Conservation (phyloP, 2,329 filamentous ascomycete genomes). For the Fusarium proliferatum region DNA sequence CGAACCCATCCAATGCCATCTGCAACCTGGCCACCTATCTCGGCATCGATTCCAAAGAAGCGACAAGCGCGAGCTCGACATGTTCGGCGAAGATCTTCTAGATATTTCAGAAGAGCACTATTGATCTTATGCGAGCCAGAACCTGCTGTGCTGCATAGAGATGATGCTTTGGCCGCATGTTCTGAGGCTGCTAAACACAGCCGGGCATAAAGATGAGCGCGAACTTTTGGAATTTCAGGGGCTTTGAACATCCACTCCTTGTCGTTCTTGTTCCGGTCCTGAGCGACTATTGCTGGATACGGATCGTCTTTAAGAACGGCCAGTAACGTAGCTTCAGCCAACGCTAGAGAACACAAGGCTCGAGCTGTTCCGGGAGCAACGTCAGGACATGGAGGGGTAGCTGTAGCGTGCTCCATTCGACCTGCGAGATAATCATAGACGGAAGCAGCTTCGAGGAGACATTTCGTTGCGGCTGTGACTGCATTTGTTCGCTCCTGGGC, state of each 20-base stretch:
- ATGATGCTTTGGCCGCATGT: constrained; percentile 79
- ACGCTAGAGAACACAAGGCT: constrained; percentile 72
- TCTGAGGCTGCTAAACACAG: constrained; percentile 89
- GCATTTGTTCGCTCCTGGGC: constrained; percentile 75
- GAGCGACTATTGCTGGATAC: constrained; percentile 84
- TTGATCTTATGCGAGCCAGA: constrained; percentile 65
- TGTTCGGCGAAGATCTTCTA: constrained; percentile 78
- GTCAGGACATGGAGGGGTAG: constrained; percentile 61
- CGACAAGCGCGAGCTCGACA: constrained; percentile 87
- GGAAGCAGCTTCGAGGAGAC: constrained; percentile 81
- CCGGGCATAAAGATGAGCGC: constrained; percentile 87
- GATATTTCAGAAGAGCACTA: constrained; percentile 75
- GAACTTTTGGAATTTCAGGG: constrained; percentile 87
- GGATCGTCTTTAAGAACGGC: constrained; percentile 95
- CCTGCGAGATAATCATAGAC: constrained; percentile 78
- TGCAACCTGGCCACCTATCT: constrained; percentile 82
- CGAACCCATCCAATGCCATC: constrained; percentile 88
- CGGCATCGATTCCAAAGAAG: constrained; percentile 91
- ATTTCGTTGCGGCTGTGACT: constrained; percentile 79
- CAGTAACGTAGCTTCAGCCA: constrained; percentile 89
- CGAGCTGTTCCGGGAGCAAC: constrained; percentile 64
- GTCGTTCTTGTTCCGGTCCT: constrained; percentile 83
- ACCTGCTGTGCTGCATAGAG: constrained; percentile 58
- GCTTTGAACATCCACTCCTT: constrained; percentile 97
- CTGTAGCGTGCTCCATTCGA: constrained; percentile 59